Evolutionary conservation across 2,329 filamentous ascomycete genomes (phyloP), one percentile per base, ranked within the genome.

Genomic region (Botrytis pseudocinerea): DNA sequence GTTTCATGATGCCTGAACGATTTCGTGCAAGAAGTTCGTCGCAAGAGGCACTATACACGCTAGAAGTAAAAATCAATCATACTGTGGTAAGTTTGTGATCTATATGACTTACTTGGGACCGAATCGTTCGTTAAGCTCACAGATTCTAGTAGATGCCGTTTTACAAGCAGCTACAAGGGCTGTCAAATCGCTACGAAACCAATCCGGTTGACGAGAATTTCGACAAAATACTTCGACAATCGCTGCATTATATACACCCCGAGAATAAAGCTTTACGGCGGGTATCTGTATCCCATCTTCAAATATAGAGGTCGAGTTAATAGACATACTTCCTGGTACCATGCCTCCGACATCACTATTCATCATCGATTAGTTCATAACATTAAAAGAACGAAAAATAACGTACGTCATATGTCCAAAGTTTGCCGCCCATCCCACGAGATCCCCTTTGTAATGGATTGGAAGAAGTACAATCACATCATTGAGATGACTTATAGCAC

Each of bases 401-500:
- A 62, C 69, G 28, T 32, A 62, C 42, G 69, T 62, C 69, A 70
- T 62, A 14, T 70, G 69, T 40, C 57, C 69, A 32, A 70, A 70
- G 42, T 70, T 70, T 22, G 69, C 69, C 16, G 68, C 68, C 68
- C 68, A 70, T 8, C 68, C 68, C 5, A 70, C 68, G 9, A 70
- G 35, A n/a, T 70, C 57, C 18, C 40, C 48, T 4, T 42, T 40
- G 28, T 62, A 63, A 38, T 70, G 59, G 7, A 70, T 62, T 10
- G 69, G 59, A 14, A 70, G 48, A 40, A 70, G 54, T n/a, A 70
- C 57, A 40, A 70, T 63, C 28, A 70, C 69, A 62, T 70, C 59
- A 32, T 70, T 63, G 2, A 70, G 40, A 70, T 70, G 59, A 51
- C 57, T 70, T 42, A 70, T 46, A 12, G 69, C 69, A n/a, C 59